Base-by-base conservation (phyloP, 495 filamentous ascomycete species). In the Penicillium waksmanii region DNA sequence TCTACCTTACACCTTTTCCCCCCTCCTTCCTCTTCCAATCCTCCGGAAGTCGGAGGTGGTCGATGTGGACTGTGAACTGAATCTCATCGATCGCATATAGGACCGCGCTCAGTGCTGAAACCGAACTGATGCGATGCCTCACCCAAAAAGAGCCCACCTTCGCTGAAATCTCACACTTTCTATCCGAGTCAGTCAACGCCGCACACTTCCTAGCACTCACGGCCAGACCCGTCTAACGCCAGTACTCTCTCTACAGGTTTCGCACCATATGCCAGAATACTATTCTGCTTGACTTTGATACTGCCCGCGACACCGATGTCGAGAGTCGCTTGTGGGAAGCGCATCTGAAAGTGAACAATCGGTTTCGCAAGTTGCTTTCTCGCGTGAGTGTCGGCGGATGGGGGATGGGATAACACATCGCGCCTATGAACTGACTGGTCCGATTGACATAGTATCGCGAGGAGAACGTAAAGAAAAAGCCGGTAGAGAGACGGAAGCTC, bases 271-370 rank as follows among this genome's bases (percentile, higher is more conserved):
- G 89, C 66, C 83, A 92, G 66, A 82, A 83, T 61, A 82, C 87
- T 33, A 85, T 96, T 51, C 87, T 93, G 65, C 67, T 80, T 66
- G 89, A 96, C 69, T 86, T 93, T 65, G 83, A 88, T 57, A 83
- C 85, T 72, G 89, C 91, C 18, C 76, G 80, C 44, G 71, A 78
- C 52, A 77, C 82, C 43, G 77, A 85, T 57, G 82, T 89, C 33
- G 93, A 96, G 71, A 66, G 73, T 40, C 79, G 77, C 52, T 82
- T 98, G 23, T 98, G 94, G 94, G 82, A 87, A 57, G 82, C 84
- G 23, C 94, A 97, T 70, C 78, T 82, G 61, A 83, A 85, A 58
- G 84, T 96, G 61, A 95, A 96, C 67, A 83, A 75, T 63, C 81
- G 84, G 61, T 97, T 91, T 73, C 84, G 89, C 63, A 90, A 87